Evolutionary conservation across 2,329 filamentous ascomycete species (phyloP), one percentile per base, ranked within the genome.

Genomic region (Colletotrichum eremochloae): DNA sequence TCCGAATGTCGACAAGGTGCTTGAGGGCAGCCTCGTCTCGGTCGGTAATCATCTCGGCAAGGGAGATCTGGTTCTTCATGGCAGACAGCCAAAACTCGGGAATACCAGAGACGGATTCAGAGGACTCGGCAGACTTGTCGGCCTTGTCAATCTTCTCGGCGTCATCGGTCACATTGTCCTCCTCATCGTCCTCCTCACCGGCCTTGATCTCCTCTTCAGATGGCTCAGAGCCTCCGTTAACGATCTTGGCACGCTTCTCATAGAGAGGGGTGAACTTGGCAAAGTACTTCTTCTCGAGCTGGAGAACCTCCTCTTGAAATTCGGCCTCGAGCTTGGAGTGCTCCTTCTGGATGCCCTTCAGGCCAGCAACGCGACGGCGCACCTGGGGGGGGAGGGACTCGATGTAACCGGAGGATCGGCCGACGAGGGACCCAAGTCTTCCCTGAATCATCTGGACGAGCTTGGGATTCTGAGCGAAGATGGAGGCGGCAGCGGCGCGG

Each of bases 261-360:
- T 99, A 99, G 62, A 99, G 90, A 73, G 96, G 96, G 67, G 94
- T 97, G 86, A 98, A 99, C 86, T 98, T 98, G 85, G 94, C 94
- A 79, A 98, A 98, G 86, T 97, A 99, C 87, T 98, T 98, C 91
- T 99, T 99, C 89, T 99, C 96, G 38, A 99, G 90, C 84, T 98
- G 92, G 71, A 99, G 90, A 74, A 99, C 95, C 86, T 98, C 97
- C 84, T 98, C 95, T 84, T 99, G 97, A 85, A 99, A 98, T 85
- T 98, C 93, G 66, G 95, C 94, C 88, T 99, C 97, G 78, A 99
- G 92, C 87, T 98, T 98, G 74, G 96, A 94, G 86, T 99, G 96
- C 79, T 98, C 95, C 86, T 98, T 98, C 86, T 99, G 96, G 78
- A 99, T 95, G 77, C 96, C 97, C 87, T 98, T 98, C 75, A 99